A percentile compares a stretch with the other conserved stretches of the same genome.
phyloP scores from a whole-genome alignment of 2,329 filamentous ascomycete genomes.

The Sporothrix sp. region DNA sequence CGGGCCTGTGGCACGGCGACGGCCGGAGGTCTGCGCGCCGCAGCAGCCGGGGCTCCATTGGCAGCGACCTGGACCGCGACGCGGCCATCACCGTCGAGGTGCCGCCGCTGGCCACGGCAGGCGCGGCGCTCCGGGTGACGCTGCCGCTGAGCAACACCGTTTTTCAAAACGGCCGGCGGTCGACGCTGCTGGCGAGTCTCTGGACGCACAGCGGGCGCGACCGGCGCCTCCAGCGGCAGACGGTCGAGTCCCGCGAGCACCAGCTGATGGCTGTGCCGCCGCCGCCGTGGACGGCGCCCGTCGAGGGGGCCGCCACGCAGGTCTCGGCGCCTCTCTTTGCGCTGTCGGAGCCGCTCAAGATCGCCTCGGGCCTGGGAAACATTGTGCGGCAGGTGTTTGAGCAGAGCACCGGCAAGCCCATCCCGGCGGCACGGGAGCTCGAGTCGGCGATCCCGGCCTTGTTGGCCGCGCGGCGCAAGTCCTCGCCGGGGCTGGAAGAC shows the following conservation, averaged over 20 bases:
- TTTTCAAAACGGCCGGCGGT: constrained; percentile 58
- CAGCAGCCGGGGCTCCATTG: constrained; percentile 1
- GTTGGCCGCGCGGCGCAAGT: constrained; percentile 10
- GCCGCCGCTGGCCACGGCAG: constrained; percentile 18
- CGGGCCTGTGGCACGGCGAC: constrained; percentile 33
- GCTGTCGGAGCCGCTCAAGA: constrained; percentile 51
- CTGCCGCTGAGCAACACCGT: constrained; percentile 68
- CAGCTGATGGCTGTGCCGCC: constrained; percentile 24
- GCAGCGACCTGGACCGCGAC: constrained; percentile 26
- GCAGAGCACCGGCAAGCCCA: constrained; percentile 28
- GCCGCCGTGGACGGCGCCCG: background rate
- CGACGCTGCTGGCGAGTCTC: constrained; percentile 43
- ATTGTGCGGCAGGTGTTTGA: constrained; percentile 57
- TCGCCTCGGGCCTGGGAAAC: constrained; percentile 64
- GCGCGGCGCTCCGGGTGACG: constrained; percentile 30
- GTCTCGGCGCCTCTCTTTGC: constrained; percentile 43
- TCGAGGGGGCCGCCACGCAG: background rate
- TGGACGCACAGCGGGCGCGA: constrained; percentile 24
- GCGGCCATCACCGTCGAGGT: constrained; percentile 35
- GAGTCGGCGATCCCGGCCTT: constrained; percentile 47
- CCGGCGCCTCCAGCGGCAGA: constrained; percentile 14
- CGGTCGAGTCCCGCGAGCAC: constrained; percentile 7
- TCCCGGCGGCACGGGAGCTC: constrained; percentile 62
- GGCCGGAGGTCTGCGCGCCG: background rate
- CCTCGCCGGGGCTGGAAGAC: constrained; percentile 12